Conservation (phyloP, 1,284 basidiomycete genomes). For the Uromyces viciae-fabae region DNA sequence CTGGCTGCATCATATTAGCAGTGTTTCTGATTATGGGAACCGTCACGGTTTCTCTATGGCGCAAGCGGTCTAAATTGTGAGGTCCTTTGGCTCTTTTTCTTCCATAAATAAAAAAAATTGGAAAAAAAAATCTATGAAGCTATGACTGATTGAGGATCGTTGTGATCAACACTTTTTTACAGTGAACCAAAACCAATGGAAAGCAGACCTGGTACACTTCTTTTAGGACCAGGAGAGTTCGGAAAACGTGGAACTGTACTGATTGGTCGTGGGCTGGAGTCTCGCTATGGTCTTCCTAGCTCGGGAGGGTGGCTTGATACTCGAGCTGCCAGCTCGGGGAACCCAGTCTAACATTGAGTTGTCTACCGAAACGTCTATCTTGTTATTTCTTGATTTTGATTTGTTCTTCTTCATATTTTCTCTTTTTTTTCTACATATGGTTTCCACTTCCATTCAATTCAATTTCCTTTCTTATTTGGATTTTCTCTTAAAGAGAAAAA, state of each 20-base stretch:
- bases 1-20: background rate
- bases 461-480: too few relatives aligned
- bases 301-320: conserved; percentile 27
- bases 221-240: conserved; percentile 9
- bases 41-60: background rate
- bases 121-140: too few relatives aligned
- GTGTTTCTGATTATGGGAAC: background rate
- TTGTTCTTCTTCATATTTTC: too few relatives aligned
- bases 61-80: background rate
- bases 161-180: background rate
- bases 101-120: background rate
- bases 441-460: too few relatives aligned
- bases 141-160: background rate
- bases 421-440: too few relatives aligned
- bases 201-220: background rate
- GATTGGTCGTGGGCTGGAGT: conserved; percentile 14
- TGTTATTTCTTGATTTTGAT: too few relatives aligned
- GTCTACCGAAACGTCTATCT: too few relatives aligned
- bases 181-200: background rate
- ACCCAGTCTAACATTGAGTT: too few relatives aligned
- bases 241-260: conserved; percentile 14
- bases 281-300: conserved; percentile 3
- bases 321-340: too few relatives aligned
- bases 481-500: too few relatives aligned
- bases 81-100: too few relatives aligned